Base-by-base conservation (phyloP, 148 eudicot genomes). In the Amaranthus hypochondriacus region DNA sequence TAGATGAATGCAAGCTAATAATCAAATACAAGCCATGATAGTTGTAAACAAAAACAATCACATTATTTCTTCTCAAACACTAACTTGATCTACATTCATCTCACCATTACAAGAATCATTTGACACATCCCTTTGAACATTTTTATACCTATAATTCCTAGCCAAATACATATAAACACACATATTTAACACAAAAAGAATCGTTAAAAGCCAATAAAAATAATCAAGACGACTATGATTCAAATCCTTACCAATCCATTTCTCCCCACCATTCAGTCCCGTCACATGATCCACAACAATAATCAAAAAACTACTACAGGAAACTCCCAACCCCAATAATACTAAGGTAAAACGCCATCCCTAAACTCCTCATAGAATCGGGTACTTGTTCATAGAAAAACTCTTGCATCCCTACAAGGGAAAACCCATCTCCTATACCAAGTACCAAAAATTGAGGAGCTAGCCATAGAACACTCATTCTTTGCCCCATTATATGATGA, bases 301-400 rank as follows among this genome's bases (percentile, higher is more conserved):
- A n/a, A 90, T 90, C 52, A 90, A n/a, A 7, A 82, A 49, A 12
- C 88, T 83, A 7, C 84, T 84, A n/a, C 77, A 39, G 46, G 46
- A 88, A 90, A 53, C 80, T 84, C 44, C 84, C 85, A 7, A 77
- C 89, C 0, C 90, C 95, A 3, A 80, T 73, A 6, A 86, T 87
- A 65, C 91, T 83, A 0, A 87, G 82, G 55, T 87, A 89, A 18
- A 89, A 69, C 1, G 84, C 95, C 65, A 90, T 80, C 5, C 94
- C 94, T 13, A 86, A 47, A 66, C 94, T 86, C 68, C 91, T 83
- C 94, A 89, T 89, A 0, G 89, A 78, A 21, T 90, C 87, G 0
- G 95, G 95, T 13, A 90, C 89, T 68, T 90, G 88, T 42, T 88
- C 90, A 44, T 88, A 90, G 70, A 84, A 87, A 15, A 80, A 90